These are phyloP conservation scores for Juncus effusus DNA, from an alignment of 176 grass and related monocot species.

Conservation along the genomic window DNA sequence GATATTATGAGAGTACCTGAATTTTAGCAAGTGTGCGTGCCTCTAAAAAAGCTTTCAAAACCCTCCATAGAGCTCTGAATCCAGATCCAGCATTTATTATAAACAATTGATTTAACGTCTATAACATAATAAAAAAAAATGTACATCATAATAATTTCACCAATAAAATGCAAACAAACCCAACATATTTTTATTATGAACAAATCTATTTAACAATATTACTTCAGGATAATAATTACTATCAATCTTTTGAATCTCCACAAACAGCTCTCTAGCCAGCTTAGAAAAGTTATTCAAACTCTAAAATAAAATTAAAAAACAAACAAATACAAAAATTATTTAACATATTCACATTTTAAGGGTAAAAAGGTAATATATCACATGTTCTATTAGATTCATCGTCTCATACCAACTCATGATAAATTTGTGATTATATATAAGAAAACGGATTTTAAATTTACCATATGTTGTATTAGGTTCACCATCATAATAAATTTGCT, in stretches of 20 bases:
- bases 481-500: too few species aligned
- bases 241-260: conserved; percentile 88
- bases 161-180: too few species aligned
- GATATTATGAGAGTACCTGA: conserved; percentile 39
- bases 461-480: too few species aligned
- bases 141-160: too few species aligned
- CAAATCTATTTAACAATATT: neutral
- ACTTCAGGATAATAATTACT: conserved; percentile 98
- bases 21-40: conserved; percentile 70
- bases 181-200: neutral
- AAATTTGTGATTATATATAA: too few species aligned
- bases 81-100: conserved; percentile 94
- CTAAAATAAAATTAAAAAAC: conserved; percentile 36
- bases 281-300: conserved; percentile 75
- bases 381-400: too few species aligned
- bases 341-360: conserved; percentile 19
- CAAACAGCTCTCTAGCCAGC: conserved; percentile 66
- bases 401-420: too few species aligned
- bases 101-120: conserved; percentile 86
- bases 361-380: conserved; percentile 7
- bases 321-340: conserved; percentile 9
- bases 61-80: conserved; percentile 88
- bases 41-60: conserved; percentile 74
- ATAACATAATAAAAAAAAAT: conserved; percentile 24
- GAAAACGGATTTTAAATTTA: too few species aligned